Evolutionary conservation across 768 basidiomycete genomes (phyloP).

Genomic region (Lactarius tabidus): DNA sequence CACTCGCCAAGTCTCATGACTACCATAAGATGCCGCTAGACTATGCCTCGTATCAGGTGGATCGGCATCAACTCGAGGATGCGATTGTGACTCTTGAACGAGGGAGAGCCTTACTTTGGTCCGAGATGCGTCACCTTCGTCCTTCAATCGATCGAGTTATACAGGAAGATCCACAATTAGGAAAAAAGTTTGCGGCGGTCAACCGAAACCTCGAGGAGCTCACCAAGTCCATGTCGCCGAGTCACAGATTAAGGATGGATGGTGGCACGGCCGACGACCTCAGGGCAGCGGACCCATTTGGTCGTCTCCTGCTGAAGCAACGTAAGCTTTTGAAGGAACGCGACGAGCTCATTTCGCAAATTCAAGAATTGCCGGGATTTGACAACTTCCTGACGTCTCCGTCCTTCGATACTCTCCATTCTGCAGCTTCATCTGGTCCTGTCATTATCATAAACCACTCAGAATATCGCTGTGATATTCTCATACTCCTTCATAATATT

Average conservation of each 20-base stretch:
- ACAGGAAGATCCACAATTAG: background rate
- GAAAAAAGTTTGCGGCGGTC: background rate
- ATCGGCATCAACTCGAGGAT: background rate
- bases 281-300: background rate
- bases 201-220: background rate
- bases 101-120: conserved; percentile 10
- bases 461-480: conserved; percentile 3
- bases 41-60: conserved; percentile 5
- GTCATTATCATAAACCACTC: conserved; percentile 12
- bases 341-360: background rate
- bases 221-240: background rate
- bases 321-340: conserved; percentile 3
- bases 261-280: background rate
- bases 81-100: conserved; percentile 5
- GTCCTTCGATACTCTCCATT: background rate
- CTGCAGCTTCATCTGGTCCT: conserved; percentile 3
- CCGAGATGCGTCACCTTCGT: conserved; percentile 16
- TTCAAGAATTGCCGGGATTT: background rate
- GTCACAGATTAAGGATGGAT: background rate
- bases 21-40: background rate
- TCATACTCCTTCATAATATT: background rate
- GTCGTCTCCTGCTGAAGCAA: background rate
- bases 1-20: background rate
- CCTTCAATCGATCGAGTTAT: background rate
- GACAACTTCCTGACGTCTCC: background rate